Base-by-base conservation (phyloP, 176 grass and related monocot species). In the Triticum urartu region DNA sequence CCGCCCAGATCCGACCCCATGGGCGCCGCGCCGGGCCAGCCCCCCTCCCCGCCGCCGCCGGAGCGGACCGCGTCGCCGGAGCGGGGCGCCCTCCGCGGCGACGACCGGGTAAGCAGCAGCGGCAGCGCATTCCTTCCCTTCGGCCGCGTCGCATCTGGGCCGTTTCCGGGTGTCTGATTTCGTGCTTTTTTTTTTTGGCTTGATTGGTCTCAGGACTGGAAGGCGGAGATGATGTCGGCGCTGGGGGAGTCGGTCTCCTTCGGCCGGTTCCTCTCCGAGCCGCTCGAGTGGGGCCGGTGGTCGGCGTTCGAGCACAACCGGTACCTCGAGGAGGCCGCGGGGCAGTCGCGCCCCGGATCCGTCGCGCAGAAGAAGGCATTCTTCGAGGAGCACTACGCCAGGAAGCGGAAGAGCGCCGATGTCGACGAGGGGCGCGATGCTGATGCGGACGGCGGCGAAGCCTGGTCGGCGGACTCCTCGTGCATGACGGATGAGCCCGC, bases 341-440 rank as follows among this genome's bases (percentile, higher is more conserved):
- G 24, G 17, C 91, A 97, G 73, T 89, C 95, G 15, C 68, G 73
- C 18, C 90, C 90, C 2, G 95, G 95, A 2, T 88, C 88, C 12
- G 95, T 97, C 40, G 95, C 95, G 8, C 84, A 81, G 86, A 97
- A 94, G 84, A 92, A 92, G 81, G 95, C 95, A 0, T 83, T 92
- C 78, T 94, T 97, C 80, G 92, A 97, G 74, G 95, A 91, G 32
- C 84, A 77, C 61, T 97, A 97, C 84, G 91, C 78, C 36, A 88
- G 75, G 79, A 90, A 87, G 84, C 64, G 84, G 11, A 90, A 59
- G 89, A 79, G 32, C 72, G 79, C 80, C 15, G 59, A 6, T 9
- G 22, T 61, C 20, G 48, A n/a, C 13, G 34, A 38, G n/a, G 66
- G 47, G 18, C 6, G 26, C 9, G 64, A 20, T 24, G 4, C 11